Base-by-base conservation (phyloP, 352 stramenopile species). In the Phytophthora nicotianae region DNA sequence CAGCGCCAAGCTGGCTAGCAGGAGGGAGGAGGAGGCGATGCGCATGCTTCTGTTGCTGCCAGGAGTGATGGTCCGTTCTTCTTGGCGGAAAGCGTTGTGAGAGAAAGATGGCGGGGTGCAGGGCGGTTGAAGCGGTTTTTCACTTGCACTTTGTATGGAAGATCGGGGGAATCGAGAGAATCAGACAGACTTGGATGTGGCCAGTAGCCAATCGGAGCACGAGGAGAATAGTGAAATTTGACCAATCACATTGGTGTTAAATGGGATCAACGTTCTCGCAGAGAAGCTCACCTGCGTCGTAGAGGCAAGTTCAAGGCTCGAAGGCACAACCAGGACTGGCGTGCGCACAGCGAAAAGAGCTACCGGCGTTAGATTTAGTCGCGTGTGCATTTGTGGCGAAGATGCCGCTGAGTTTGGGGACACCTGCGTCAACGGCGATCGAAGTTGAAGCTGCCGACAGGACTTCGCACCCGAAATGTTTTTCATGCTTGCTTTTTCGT, bases 1-100 rank as follows among this genome's bases (percentile, higher is more conserved):
- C 14, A 81, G 65, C 58, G 68, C 61, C 42, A 84, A 45, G 42
- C 47, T 63, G 37, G 69, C 45, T 0, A 77, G 42, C 19, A 78
- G 45, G n/a, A 77, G 51, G 2, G 51, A 40, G 3, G 37, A n/a
- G 27, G 23, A 26, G 14, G 61, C 43, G 23, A 71, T 40, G 19
- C 73, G 57, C 58, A 76, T 71, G 35, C 10, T 50, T 38, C 45
- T 38, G 4, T 49, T 17, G 19, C 27, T 16, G 37, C n/a, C 17
- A 6, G 4, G 56, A 57, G 42, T 40, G 49, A 53, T 46, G 58
- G 59, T 65, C 49, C 40, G 62, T 42, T 56, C 26, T 52, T 23
- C 29, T 63, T 37, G 49, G 55, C 61, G 54, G 40, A 74, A 72
- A 35, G 29, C 52, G 40, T 64, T 62, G 50, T 77, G 69, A 65